Evolutionary conservation across 1,139 yeast species (phyloP).

Genomic region (Petasospora rhodanensis): DNA sequence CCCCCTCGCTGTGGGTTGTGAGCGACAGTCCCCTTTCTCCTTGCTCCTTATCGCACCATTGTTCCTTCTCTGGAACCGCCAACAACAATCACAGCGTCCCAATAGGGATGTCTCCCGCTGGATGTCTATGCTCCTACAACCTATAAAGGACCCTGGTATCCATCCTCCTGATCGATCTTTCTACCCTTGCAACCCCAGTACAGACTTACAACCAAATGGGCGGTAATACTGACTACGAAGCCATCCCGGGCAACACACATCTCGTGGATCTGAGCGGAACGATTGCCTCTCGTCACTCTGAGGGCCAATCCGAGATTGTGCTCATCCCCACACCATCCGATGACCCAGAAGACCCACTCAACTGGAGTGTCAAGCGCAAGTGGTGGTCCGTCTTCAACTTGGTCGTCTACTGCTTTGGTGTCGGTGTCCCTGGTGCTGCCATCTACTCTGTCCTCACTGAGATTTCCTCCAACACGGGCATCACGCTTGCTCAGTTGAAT

Average conservation of each 20-base stretch:
- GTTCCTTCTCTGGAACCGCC: too few relatives aligned
- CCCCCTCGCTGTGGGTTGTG: too few relatives aligned
- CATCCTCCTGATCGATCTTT: too few relatives aligned
- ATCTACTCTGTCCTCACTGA: slow-evolving; percentile 40
- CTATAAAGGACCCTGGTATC: too few relatives aligned
- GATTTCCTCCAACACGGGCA: slow-evolving; percentile 35
- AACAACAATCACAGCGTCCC: too few relatives aligned
- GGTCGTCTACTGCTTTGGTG: slow-evolving; percentile 38
- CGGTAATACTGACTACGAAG: slow-evolving; percentile 32
- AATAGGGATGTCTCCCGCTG: too few relatives aligned
- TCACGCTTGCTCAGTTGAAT: slow-evolving; percentile 38
- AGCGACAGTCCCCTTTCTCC: too few relatives aligned
- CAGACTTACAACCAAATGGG: too few relatives aligned
- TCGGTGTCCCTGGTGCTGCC: slow-evolving; percentile 43
- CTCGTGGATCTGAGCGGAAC: slow-evolving; percentile 42
- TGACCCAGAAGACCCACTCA: slow-evolving; percentile 45
- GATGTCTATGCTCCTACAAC: too few relatives aligned
- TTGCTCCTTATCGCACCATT: too few relatives aligned
- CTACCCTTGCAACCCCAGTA: too few relatives aligned
- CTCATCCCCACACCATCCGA: slow-evolving; percentile 28
- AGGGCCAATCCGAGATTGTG: slow-evolving; percentile 32
- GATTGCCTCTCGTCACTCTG: slow-evolving; percentile 21
- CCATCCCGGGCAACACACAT: slow-evolving; percentile 59
- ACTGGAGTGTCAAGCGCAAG: slow-evolving; percentile 38
- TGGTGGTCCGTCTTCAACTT: slow-evolving; percentile 33